A percentile compares a stretch with the other conserved stretches of the same genome.
These are phyloP conservation scores for Corymbia citriodora DNA, from an alignment of 441 rosid genomes.

Conservation along the genomic window DNA sequence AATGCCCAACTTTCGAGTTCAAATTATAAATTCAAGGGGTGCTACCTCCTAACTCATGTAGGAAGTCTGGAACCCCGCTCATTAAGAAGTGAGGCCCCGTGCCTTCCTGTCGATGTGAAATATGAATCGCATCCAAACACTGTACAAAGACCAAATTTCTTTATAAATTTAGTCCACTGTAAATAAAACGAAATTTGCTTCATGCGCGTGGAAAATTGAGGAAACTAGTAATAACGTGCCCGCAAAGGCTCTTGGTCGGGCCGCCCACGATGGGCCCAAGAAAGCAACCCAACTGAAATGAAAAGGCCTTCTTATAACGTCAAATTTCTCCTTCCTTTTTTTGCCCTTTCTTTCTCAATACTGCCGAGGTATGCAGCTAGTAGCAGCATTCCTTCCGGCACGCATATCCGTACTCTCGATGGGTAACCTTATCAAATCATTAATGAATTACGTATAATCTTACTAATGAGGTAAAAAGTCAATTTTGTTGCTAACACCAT, in stretches of 20 bases:
- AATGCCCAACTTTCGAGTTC: no score
- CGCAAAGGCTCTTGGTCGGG: not conserved
- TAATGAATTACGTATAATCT: not conserved
- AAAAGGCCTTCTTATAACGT: not conserved
- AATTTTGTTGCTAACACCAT: not conserved
- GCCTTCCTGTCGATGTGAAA: no score
- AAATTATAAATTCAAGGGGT: no score
- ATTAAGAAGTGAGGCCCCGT: no score
- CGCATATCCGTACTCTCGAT: not conserved
- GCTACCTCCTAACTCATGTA: no score
- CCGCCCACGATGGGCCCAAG: not conserved
- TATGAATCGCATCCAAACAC: no score
- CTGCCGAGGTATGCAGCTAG: not conserved
- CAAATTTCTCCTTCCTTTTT: not conserved
- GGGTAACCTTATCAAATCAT: not conserved
- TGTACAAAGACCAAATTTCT: not conserved
- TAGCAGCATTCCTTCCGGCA: no score
- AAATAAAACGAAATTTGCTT: not conserved
- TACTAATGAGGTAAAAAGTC: not conserved
- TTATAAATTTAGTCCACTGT: not conserved
- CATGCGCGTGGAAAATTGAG: not conserved
- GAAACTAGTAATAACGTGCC: not conserved
- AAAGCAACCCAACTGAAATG: not conserved
- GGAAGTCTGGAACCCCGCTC: no score
- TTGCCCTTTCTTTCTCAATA: accelerated